These are phyloP conservation scores for Pistacia integerrima DNA, from an alignment of 345 rosid species.

Conservation along the genomic window DNA sequence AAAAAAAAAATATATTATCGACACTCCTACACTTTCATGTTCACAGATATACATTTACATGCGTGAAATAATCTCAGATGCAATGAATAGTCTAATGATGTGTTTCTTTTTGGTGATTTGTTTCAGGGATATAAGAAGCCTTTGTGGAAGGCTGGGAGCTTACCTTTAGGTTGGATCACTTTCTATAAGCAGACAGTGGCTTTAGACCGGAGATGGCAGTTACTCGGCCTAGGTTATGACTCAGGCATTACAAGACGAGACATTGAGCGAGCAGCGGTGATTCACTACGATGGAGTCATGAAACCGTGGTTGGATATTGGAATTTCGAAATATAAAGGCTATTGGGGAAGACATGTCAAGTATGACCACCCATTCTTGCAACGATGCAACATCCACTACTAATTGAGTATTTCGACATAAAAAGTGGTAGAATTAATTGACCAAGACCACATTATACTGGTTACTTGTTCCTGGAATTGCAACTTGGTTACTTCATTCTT, in stretches of 20 bases:
- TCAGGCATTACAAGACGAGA: slow-evolving; percentile 47
- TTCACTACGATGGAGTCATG: slow-evolving; percentile 88
- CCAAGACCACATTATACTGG: slow-evolving; percentile 5
- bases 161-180: slow-evolving; percentile 87
- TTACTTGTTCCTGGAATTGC: slow-evolving; percentile 19
- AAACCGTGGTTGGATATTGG: slow-evolving; percentile 97
- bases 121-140: slow-evolving; percentile 64
- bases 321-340: slow-evolving; percentile 61
- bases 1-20: neutral
- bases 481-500: slow-evolving; percentile 34
- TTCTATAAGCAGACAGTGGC: slow-evolving; percentile 73
- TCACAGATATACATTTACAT: neutral
- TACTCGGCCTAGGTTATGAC: slow-evolving; percentile 76
- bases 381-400: slow-evolving; percentile 70
- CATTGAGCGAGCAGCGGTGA: slow-evolving; percentile 71
- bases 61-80: neutral
- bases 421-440: slow-evolving; percentile 14
- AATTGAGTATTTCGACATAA: slow-evolving; percentile 22
- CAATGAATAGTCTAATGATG: slow-evolving; percentile 1
- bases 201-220: slow-evolving; percentile 80
- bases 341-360: slow-evolving; percentile 70
- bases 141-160: slow-evolving; percentile 76
- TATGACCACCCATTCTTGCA: slow-evolving; percentile 54
- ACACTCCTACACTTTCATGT: neutral
- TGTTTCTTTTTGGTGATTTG: slow-evolving; percentile 18